Conservation (phyloP, 306 rosid genomes). For the Vicia sativa region DNA sequence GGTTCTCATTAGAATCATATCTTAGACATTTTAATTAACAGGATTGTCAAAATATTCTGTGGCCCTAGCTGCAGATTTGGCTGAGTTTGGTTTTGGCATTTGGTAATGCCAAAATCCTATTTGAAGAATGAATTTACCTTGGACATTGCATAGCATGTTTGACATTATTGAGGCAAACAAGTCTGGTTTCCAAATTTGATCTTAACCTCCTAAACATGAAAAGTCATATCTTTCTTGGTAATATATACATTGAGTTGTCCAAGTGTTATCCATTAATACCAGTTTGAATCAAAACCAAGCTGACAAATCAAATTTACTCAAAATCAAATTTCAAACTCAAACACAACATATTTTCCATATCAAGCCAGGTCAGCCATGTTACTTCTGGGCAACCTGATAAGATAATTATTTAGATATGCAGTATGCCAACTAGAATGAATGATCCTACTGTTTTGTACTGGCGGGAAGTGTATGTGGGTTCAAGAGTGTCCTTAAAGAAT, state of each 20-base stretch:
- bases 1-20: slow-evolving; percentile 33
- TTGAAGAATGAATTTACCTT: slow-evolving; percentile 9
- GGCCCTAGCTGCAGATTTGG: slow-evolving; percentile 41
- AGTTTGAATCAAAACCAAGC: slow-evolving; percentile 10
- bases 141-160: slow-evolving; percentile 12
- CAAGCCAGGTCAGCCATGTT: slow-evolving; percentile 41
- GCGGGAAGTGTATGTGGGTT: slow-evolving; percentile 37
- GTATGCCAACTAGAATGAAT: slow-evolving; percentile 41
- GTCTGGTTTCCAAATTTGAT: not conserved
- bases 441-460: slow-evolving; percentile 31
- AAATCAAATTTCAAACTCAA: not conserved
- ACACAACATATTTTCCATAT: slow-evolving; percentile 31
- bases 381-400: slow-evolving; percentile 34
- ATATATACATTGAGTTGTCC: not conserved
- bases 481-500: slow-evolving; percentile 37
- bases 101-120: not conserved
- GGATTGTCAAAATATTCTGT: slow-evolving; percentile 36
- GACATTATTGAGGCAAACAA: slow-evolving; percentile 15
- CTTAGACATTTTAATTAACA: slow-evolving; percentile 28
- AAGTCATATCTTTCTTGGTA: not conserved
- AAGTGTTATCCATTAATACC: not conserved
- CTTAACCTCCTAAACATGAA: slow-evolving; percentile 3
- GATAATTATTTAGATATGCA: slow-evolving; percentile 35
- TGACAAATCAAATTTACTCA: not conserved
- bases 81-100: slow-evolving; percentile 4